Percentiles rank a stretch among this genome's conserved stretches.
phyloP scores from a whole-genome alignment of 495 filamentous ascomycete genomes.

The Bathelium albidoporum region DNA sequence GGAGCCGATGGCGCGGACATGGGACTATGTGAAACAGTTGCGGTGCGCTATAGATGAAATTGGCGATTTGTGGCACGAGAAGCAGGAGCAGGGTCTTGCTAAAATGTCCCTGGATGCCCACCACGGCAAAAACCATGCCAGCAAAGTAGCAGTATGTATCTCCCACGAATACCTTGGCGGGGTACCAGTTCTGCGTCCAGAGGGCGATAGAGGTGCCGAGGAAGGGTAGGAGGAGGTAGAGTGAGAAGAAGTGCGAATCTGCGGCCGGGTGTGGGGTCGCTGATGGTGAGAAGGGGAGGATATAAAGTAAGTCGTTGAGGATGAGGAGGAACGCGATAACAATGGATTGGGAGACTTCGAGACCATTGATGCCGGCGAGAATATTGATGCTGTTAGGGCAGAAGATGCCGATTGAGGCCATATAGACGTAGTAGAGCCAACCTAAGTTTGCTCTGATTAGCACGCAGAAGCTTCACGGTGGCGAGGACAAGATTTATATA shows the following conservation, averaged over 20 bases:
- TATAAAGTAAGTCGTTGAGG: slow-evolving; percentile 70
- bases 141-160: slow-evolving; percentile 99
- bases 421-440: slow-evolving; percentile 88
- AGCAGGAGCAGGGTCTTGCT: slow-evolving; percentile 90
- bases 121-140: slow-evolving; percentile 96
- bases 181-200: slow-evolving; percentile 90
- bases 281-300: slow-evolving; percentile 54
- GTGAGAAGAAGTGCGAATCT: slow-evolving; percentile 88
- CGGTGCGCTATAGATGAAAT: slow-evolving; percentile 85
- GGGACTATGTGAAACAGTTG: slow-evolving; percentile 84
- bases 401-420: slow-evolving; percentile 90
- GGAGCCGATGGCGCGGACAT: slow-evolving; percentile 85
- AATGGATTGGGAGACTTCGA: slow-evolving; percentile 89
- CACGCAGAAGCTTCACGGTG: background rate
- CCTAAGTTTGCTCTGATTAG: slow-evolving; percentile 28
- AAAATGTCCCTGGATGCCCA: slow-evolving; percentile 93
- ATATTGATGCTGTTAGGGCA: slow-evolving; percentile 99
- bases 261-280: slow-evolving; percentile 70
- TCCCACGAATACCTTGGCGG: slow-evolving; percentile 87
- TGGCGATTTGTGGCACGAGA: slow-evolving; percentile 90
- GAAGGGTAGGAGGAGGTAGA: slow-evolving; percentile 90
- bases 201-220: slow-evolving; percentile 83
- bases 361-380: slow-evolving; percentile 91
- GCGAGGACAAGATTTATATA: slow-evolving; percentile 10
- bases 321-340: slow-evolving; percentile 77